Evolutionary conservation across 2,329 filamentous ascomycete genomes (phyloP).

Genomic region (Xylariaceae sp.): DNA sequence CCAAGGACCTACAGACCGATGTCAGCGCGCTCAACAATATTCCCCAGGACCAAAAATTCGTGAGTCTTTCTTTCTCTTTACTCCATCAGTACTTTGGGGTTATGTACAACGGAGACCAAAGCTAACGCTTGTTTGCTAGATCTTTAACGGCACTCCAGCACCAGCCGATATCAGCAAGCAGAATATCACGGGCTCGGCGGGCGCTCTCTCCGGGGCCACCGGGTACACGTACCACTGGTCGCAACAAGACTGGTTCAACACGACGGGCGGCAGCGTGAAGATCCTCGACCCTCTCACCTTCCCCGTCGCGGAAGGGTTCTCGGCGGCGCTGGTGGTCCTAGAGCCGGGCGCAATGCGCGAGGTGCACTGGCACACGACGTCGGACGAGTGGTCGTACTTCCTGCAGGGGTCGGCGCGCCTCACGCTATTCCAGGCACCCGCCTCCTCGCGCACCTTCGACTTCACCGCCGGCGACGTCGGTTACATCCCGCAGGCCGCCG

Average conservation of each 20-base stretch:
- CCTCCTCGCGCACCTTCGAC: constrained; percentile 60
- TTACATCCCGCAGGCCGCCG: constrained; percentile 59
- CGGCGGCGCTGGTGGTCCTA: constrained; percentile 61
- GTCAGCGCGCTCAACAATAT: constrained; percentile 54
- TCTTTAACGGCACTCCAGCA: constrained; percentile 58
- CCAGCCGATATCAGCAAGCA: constrained; percentile 53
- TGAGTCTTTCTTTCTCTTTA: constrained; percentile 24
- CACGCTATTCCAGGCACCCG: constrained; percentile 60
- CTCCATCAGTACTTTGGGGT: neutral
- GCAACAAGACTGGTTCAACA: constrained; percentile 54
- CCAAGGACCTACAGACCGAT: constrained; percentile 59
- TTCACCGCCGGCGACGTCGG: constrained; percentile 65
- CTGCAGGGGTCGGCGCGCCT: constrained; percentile 60
- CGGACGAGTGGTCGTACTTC: constrained; percentile 68
- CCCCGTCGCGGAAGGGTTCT: constrained; percentile 60
- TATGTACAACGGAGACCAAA: too few species aligned
- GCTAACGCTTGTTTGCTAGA: constrained; percentile 37
- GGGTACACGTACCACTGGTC: constrained; percentile 60
- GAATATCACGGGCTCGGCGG: constrained; percentile 53
- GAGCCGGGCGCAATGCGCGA: constrained; percentile 69
- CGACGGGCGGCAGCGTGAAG: constrained; percentile 64
- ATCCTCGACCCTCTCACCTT: constrained; percentile 63
- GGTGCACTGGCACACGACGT: constrained; percentile 66
- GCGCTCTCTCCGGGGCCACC: constrained; percentile 45
- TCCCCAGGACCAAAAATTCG: constrained; percentile 53